phyloP scores from a whole-genome alignment of 139 green algal genomes.

The Chlamydomonas eustigma region DNA sequence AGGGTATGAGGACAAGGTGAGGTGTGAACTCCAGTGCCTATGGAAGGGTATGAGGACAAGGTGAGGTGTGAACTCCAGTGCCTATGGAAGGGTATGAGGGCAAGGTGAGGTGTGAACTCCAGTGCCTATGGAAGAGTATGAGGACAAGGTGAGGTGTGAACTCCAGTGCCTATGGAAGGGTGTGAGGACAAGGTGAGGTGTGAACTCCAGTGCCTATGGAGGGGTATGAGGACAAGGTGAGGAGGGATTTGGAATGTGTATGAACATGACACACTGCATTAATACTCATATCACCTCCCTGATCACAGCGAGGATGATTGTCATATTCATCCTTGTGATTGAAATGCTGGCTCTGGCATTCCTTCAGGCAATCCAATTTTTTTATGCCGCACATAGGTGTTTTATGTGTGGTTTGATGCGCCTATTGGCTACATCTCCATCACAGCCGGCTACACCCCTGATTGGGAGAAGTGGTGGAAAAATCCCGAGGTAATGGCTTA shows the following conservation, averaged over 20 bases:
- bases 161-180: constrained; percentile 80
- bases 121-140: constrained; percentile 80
- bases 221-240: too few species aligned
- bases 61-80: constrained; percentile 79
- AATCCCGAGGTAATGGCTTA: constrained; percentile 50
- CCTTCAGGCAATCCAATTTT: too few species aligned
- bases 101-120: constrained; percentile 82
- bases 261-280: too few species aligned
- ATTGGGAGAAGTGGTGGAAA: constrained; percentile 90
- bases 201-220: too few species aligned
- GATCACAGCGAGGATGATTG: too few species aligned
- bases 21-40: constrained; percentile 83
- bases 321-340: too few species aligned
- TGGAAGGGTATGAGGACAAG: constrained; percentile 84
- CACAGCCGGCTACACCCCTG: constrained; percentile 84
- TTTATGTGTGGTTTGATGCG: constrained; percentile 99
- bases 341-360: too few species aligned
- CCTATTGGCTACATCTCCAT: constrained; percentile 98
- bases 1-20: constrained; percentile 83
- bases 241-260: too few species aligned
- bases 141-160: constrained; percentile 83
- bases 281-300: too few species aligned
- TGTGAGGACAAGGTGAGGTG: constrained; percentile 83
- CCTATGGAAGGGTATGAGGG: constrained; percentile 79
- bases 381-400: constrained; percentile 37